Percentiles rank a stretch among this genome's conserved stretches.
Evolutionary conservation across 139 green algal species (phyloP).

Genomic region (Pycnococcus provasolii): DNA sequence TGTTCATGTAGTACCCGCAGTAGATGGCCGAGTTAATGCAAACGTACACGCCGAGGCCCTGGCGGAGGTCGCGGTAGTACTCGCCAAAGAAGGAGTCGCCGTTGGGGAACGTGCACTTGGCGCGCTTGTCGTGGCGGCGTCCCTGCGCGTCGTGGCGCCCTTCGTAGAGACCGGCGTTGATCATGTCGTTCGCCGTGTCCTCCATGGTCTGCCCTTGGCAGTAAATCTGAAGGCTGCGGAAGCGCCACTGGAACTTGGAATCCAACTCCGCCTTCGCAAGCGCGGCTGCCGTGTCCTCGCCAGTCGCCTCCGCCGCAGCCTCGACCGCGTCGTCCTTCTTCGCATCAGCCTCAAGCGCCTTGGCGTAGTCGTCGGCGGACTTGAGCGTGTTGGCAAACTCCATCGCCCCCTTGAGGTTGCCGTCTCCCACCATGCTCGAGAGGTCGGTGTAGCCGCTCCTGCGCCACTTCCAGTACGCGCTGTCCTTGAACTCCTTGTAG

Average conservation of each 20-base stretch:
- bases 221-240: not conserved
- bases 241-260: not conserved
- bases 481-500: conserved; percentile 2
- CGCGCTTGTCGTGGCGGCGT: conserved; percentile 1
- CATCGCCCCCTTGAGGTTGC: no score
- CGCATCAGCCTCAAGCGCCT: no score
- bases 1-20: not conserved
- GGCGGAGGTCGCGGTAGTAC: not conserved
- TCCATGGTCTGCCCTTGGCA: not conserved
- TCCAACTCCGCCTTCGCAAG: no score
- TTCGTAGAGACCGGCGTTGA: not conserved
- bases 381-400: no score
- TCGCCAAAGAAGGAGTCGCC: not conserved
- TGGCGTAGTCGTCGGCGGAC: no score
- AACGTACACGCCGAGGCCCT: not conserved
- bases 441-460: not conserved
- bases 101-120: not conserved
- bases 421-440: no score
- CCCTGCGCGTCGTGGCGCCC: not conserved
- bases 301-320: not conserved
- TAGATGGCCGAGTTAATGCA: not conserved
- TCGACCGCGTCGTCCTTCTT: not conserved
- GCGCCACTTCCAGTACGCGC: conserved; percentile 10
- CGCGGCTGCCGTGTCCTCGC: no score
- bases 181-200: not conserved